phyloP scores from a whole-genome alignment of 169 alveolate species.

The Eimeria sp. region DNA sequence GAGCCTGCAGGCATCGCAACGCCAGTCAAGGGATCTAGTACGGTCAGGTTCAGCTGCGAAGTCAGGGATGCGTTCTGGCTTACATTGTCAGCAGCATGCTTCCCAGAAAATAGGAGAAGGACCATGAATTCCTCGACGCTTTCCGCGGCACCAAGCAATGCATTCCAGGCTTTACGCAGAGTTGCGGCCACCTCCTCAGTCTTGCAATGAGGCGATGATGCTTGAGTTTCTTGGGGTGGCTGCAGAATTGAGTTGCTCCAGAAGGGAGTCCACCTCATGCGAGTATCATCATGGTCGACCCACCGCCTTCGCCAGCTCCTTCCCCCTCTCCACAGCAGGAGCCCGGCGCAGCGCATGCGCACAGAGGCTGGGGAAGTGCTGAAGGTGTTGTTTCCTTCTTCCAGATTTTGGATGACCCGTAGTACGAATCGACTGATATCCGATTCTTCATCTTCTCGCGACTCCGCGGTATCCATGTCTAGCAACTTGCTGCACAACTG shows the following conservation, averaged over 20 bases:
- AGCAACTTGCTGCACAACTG: not conserved
- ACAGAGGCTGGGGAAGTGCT: not conserved
- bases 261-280: conserved; percentile 22
- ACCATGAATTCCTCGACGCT: conserved; percentile 51
- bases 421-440: not conserved
- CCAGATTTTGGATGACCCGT: not conserved
- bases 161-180: conserved; percentile 19
- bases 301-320: not conserved
- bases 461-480: not conserved
- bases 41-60: not conserved
- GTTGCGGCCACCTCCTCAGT: not conserved
- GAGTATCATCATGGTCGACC: not conserved
- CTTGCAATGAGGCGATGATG: not conserved
- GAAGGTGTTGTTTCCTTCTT: not conserved
- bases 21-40: not conserved
- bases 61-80: not conserved
- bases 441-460: not conserved
- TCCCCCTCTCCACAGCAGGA: conserved; percentile 33
- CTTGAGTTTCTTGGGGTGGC: conserved; percentile 1
- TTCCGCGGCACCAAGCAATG: conserved; percentile 37
- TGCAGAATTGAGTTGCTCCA: conserved; percentile 37
- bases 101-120: conserved; percentile 43
- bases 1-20: conserved; percentile 49
- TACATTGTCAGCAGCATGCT: conserved; percentile 42
- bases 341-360: conserved; percentile 30